Conservation (phyloP, 2,329 filamentous ascomycete species). For the Arthroderma sp. region DNA sequence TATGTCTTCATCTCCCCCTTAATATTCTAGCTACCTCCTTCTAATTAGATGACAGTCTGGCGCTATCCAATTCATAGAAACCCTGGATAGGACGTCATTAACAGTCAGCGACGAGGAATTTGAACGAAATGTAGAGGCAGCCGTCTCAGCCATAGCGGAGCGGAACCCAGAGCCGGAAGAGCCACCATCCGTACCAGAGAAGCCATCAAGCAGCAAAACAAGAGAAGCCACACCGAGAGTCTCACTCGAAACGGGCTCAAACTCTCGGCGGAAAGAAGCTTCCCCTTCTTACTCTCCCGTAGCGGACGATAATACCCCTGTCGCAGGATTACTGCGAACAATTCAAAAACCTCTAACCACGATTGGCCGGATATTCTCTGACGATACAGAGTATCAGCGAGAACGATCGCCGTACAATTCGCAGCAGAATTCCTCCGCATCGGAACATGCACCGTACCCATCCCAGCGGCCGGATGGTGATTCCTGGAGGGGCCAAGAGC, state of each 20-base stretch:
- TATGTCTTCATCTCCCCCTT: conserved; percentile 23
- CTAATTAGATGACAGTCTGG: conserved; percentile 38
- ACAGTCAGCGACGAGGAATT: conserved; percentile 94
- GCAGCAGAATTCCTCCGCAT: conserved; percentile 7
- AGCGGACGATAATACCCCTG: conserved; percentile 63
- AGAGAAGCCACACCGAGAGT: conserved; percentile 49
- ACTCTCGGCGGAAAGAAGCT: conserved; percentile 28
- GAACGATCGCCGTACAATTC: conserved; percentile 32
- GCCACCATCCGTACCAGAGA: conserved; percentile 32
- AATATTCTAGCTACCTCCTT: not conserved
- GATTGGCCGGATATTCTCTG: conserved; percentile 90
- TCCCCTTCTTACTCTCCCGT: conserved; percentile 32
- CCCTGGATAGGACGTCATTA: conserved; percentile 81
- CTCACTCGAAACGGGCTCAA: conserved; percentile 49
- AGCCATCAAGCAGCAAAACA: conserved; percentile 35
- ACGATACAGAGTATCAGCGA: conserved; percentile 39
- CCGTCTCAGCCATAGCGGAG: conserved; percentile 90
- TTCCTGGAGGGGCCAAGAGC: conserved; percentile 16
- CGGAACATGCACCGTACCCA: conserved; percentile 9
- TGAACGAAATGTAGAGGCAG: conserved; percentile 88
- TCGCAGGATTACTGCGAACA: conserved; percentile 71
- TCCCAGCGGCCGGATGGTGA: conserved; percentile 4
- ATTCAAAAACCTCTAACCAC: conserved; percentile 85
- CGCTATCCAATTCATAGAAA: conserved; percentile 92
- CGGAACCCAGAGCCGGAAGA: conserved; percentile 55